phyloP scores from a whole-genome alignment of 805 yeast genomes.

The Saturnispora quitensis region DNA sequence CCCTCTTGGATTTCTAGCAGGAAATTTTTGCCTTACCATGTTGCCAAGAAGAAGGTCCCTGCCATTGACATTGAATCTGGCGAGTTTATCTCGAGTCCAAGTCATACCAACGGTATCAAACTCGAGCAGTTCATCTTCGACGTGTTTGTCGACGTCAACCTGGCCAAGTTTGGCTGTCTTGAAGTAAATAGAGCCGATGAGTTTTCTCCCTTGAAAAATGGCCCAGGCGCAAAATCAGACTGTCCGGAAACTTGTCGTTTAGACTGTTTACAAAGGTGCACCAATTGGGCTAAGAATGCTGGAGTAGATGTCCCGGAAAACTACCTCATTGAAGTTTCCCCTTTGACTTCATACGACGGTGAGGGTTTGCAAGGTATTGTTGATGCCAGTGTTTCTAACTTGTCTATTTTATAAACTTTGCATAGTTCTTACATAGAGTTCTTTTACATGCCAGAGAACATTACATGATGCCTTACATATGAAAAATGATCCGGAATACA shows the following conservation, averaged over 20 bases:
- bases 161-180: slow-evolving; percentile 74
- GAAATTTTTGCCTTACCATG: slow-evolving; percentile 77
- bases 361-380: slow-evolving; percentile 53
- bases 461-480: background rate
- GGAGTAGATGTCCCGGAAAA: slow-evolving; percentile 50
- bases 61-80: slow-evolving; percentile 39
- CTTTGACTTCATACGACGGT: slow-evolving; percentile 64
- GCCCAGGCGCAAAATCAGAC: slow-evolving; percentile 72
- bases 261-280: slow-evolving; percentile 57
- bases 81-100: slow-evolving; percentile 45
- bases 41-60: slow-evolving; percentile 80
- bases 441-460: no score
- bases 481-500: background rate
- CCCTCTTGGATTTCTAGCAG: slow-evolving; percentile 64
- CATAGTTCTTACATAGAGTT: background rate
- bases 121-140: slow-evolving; percentile 96
- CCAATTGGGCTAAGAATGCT: slow-evolving; percentile 59
- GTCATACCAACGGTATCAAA: slow-evolving; percentile 80
- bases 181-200: slow-evolving; percentile 83
- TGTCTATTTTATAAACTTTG: slow-evolving; percentile 11
- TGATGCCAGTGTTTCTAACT: slow-evolving; percentile 31
- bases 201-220: slow-evolving; percentile 91
- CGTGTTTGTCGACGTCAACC: slow-evolving; percentile 71
- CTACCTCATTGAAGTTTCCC: slow-evolving; percentile 63
- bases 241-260: slow-evolving; percentile 73